Percentiles rank a stretch among this genome's conserved stretches.
Conservation (phyloP, 805 yeast genomes). For the Ascoidea rubescens region DNA sequence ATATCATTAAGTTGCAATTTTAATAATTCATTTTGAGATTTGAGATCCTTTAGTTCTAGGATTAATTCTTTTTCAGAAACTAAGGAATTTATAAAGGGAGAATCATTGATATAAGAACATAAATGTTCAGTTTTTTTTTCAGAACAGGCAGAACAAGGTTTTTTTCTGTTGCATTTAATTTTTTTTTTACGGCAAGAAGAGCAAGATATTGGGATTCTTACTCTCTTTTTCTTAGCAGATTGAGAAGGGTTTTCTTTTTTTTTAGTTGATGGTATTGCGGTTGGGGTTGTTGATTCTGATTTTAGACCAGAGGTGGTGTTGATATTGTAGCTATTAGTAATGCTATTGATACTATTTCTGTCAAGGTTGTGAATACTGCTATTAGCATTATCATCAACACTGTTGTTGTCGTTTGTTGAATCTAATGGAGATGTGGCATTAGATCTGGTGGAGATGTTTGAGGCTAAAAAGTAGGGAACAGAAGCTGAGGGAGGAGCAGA, state of each 20-base stretch:
- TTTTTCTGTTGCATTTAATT: constrained; percentile 20
- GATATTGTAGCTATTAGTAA: constrained; percentile 9
- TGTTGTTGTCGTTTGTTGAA: constrained; percentile 2
- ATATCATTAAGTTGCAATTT: neutral
- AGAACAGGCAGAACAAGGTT: constrained; percentile 24
- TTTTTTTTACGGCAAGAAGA: constrained; percentile 20
- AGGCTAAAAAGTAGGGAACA: too few species aligned
- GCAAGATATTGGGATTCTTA: constrained; percentile 18
- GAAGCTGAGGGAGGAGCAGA: too few species aligned
- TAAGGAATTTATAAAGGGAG: neutral
- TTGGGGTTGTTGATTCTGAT: constrained; percentile 13
- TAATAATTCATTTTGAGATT: too few species aligned
- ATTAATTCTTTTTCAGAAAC: neutral
- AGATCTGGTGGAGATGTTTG: too few species aligned
- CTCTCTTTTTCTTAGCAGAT: neutral
- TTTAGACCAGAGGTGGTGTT: constrained; percentile 6
- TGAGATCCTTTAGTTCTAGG: neutral
- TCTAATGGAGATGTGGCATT: neutral
- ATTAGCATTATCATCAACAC: constrained; percentile 1
- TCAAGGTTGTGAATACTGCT: neutral
- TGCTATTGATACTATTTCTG: constrained; percentile 11
- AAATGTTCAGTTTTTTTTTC: constrained; percentile 14
- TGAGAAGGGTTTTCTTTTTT: neutral
- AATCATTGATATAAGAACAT: constrained; percentile 19
- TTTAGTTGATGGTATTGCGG: neutral